Base-by-base conservation (phyloP, 1,284 basidiomycete genomes). In the Malassezia brasiliensis region DNA sequence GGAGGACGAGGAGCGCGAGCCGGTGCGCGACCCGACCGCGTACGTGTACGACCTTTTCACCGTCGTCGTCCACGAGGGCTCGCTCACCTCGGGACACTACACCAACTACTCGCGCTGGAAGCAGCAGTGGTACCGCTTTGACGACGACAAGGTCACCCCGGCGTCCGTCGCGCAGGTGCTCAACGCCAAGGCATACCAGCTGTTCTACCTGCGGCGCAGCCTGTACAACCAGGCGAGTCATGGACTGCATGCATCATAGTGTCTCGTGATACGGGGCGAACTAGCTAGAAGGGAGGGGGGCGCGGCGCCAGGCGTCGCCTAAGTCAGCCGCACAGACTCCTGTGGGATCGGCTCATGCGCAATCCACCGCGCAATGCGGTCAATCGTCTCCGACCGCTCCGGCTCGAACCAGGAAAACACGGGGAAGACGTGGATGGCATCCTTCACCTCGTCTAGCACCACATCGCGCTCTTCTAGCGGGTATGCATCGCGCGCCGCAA, bases 61-160 rank as follows among this genome's bases (percentile, higher is more conserved):
- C 8, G 89, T 96, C 32, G 85, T 96, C 57, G 90, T 90, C 60
- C 91, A 96, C 75, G 88, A 94, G 72, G 91, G 91, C 9, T 57
- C 60, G 36, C 83, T 96, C 68, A 86, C 91, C 75, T 94, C 90
- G 57, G 91, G 91, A 0, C 91, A 96, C 72, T 96, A 96, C 75
- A 88, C 85, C 28, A 88, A 85, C 74, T 90, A 81, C 69, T 84
- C 85, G 22, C 81, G 85, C 30, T 86, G 82, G 64, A 79, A 83
- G 55, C 83, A 87, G 61, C 83, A 86, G 41, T 96, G 90, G 90
- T 93, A 88, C 77, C 83, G 85, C 28, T 93, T 89, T 75, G 90
- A 96, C 72, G 90, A 96, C 67, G 90, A 93, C 70, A 93, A 88
- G 86, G 66, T 74, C 7, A 47, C 54, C 0, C 59, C 53, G 1